Evolutionary conservation across 257 asterid species (phyloP).

Genomic region (Plantago ovata): DNA sequence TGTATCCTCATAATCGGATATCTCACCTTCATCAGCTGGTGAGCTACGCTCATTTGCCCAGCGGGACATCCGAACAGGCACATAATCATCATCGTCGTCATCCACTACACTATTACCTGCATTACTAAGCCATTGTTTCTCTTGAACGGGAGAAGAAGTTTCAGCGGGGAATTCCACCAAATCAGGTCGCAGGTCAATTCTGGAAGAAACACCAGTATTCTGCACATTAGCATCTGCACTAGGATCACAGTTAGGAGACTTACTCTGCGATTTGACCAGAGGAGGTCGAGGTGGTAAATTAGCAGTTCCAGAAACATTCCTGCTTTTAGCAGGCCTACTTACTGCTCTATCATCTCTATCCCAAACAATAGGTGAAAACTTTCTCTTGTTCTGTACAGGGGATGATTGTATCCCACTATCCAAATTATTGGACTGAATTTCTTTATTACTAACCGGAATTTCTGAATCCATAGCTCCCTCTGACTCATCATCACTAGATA

Average conservation of each 20-base stretch:
- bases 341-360: constrained; percentile 59
- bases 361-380: constrained; percentile 83
- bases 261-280: constrained; percentile 20
- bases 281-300: constrained; percentile 37
- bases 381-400: constrained; percentile 41
- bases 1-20: constrained; percentile 48
- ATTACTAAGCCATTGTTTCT: constrained; percentile 22
- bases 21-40: constrained; percentile 78
- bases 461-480: constrained; percentile 60
- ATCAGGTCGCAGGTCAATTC: constrained; percentile 19
- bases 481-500: constrained; percentile 85
- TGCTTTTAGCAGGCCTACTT: constrained; percentile 28
- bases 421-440: constrained; percentile 27
- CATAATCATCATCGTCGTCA: constrained; percentile 44
- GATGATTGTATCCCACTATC: constrained; percentile 37
- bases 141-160: constrained; percentile 25
- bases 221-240: constrained; percentile 19
- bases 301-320: constrained; percentile 25
- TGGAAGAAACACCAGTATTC: background rate
- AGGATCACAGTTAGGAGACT: constrained; percentile 23
- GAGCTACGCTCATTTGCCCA: constrained; percentile 77
- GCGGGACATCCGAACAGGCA: constrained; percentile 47
- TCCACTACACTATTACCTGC: constrained; percentile 29
- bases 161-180: constrained; percentile 30
- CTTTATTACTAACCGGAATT: constrained; percentile 23